phyloP scores from a whole-genome alignment of 2,329 filamentous ascomycete species.

The Ceratocystis harringtonii region DNA sequence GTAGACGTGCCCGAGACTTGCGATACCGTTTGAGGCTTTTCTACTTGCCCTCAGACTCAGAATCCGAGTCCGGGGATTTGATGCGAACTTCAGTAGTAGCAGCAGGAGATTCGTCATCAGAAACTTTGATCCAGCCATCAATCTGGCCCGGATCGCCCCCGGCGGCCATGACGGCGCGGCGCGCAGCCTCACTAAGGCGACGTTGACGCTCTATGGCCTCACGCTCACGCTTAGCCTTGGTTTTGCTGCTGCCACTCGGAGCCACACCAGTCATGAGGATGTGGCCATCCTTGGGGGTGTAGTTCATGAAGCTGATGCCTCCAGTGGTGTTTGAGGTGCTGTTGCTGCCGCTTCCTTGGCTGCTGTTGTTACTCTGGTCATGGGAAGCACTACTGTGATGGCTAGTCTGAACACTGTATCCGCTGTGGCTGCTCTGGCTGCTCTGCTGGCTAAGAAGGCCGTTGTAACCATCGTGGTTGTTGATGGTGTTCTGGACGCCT shows the following conservation, averaged over 20 bases:
- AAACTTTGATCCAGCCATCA: neutral
- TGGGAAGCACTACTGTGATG: too few relatives aligned
- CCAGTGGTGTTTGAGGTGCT: constrained; percentile 21
- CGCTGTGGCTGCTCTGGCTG: too few relatives aligned
- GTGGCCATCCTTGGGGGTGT: constrained; percentile 62
- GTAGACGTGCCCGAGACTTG: too few relatives aligned
- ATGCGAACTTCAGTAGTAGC: too few relatives aligned
- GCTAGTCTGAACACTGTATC: too few relatives aligned
- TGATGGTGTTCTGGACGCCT: too few relatives aligned
- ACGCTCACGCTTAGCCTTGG: constrained; percentile 79
- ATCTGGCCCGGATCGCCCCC: neutral
- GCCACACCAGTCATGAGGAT: constrained; percentile 81
- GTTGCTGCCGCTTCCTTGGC: constrained; percentile 18
- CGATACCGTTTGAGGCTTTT: too few relatives aligned
- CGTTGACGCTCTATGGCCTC: constrained; percentile 46
- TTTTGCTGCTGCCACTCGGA: constrained; percentile 81
- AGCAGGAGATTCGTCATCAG: neutral
- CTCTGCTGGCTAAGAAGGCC: too few relatives aligned
- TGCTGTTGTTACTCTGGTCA: neutral
- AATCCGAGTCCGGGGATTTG: too few relatives aligned
- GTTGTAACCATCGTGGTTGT: neutral
- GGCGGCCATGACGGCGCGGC: neutral
- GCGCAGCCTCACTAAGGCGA: constrained; percentile 48
- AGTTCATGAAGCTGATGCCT: constrained; percentile 60
- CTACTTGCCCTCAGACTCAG: too few relatives aligned